phyloP scores from a whole-genome alignment of 495 filamentous ascomycete species.

The Aspergillus baeticus region DNA sequence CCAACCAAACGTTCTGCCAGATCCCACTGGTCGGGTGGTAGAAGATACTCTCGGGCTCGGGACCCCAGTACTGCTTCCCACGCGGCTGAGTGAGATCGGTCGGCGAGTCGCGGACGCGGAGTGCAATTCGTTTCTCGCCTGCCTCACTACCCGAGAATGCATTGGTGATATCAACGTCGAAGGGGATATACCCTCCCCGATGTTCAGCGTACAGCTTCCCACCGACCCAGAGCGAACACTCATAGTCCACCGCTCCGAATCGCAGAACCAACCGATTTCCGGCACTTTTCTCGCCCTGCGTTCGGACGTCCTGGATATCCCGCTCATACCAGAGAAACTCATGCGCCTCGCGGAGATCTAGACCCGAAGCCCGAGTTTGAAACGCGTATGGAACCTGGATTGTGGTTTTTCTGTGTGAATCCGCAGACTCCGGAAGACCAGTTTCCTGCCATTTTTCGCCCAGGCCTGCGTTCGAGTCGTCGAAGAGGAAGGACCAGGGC shows the following conservation, averaged over 20 bases:
- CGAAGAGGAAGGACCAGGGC: conserved; percentile 56
- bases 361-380: conserved; percentile 55
- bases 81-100: conserved; percentile 37
- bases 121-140: conserved; percentile 14
- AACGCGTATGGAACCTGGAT: conserved; percentile 61
- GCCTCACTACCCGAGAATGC: conserved; percentile 5
- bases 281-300: conserved; percentile 11
- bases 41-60: conserved; percentile 40
- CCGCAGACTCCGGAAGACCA: conserved; percentile 21
- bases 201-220: conserved; percentile 26
- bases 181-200: conserved; percentile 38
- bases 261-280: conserved; percentile 28
- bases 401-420: conserved; percentile 25
- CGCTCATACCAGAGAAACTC: conserved; percentile 63
- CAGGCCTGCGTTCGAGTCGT: conserved; percentile 53
- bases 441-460: conserved; percentile 29
- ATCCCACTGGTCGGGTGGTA: conserved; percentile 40
- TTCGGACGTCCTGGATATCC: conserved; percentile 45
- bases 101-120: conserved; percentile 34
- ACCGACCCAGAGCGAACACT: conserved; percentile 35
- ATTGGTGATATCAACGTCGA: conserved; percentile 35
- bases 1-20: conserved; percentile 38
- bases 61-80: conserved; percentile 41
- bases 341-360: conserved; percentile 52
- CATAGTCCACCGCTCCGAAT: conserved; percentile 40